Conservation (phyloP, 495 filamentous ascomycete genomes). For the Polyplosphaeria fusca region DNA sequence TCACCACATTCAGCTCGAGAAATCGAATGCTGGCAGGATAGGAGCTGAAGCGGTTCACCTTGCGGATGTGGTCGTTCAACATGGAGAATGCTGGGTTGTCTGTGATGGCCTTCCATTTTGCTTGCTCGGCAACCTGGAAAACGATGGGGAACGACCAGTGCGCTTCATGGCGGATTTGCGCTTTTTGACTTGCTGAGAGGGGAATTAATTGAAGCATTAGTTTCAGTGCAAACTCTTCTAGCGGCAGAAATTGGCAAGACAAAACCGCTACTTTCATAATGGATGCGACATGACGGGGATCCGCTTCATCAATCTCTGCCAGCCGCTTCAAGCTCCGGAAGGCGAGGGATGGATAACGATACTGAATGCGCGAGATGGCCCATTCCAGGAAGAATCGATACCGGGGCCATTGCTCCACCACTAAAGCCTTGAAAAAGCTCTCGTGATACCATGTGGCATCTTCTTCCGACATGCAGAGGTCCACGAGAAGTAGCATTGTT, state of each 20-base stretch:
- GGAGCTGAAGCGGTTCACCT: slow-evolving; percentile 34
- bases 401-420: slow-evolving; percentile 46
- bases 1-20: slow-evolving; percentile 34
- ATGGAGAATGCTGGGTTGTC: slow-evolving; percentile 37
- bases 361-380: slow-evolving; percentile 43
- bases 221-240: slow-evolving; percentile 33
- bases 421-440: slow-evolving; percentile 36
- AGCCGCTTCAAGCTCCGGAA: slow-evolving; percentile 17
- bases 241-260: slow-evolving; percentile 34
- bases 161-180: slow-evolving; percentile 45
- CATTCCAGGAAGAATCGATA: slow-evolving; percentile 48
- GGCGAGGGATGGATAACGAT: slow-evolving; percentile 32
- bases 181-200: slow-evolving; percentile 39
- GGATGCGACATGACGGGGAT: slow-evolving; percentile 44
- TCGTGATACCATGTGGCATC: slow-evolving; percentile 31
- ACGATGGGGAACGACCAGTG: slow-evolving; percentile 43
- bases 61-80: slow-evolving; percentile 37
- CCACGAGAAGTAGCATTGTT: slow-evolving; percentile 41
- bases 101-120: slow-evolving; percentile 33
- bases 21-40: slow-evolving; percentile 29
- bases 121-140: slow-evolving; percentile 32
- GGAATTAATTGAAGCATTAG: slow-evolving; percentile 38
- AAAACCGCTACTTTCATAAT: slow-evolving; percentile 45
- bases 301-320: slow-evolving; percentile 36
- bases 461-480: slow-evolving; percentile 19